phyloP scores from a whole-genome alignment of 208 protist species.

The Crithidia mellificae region DNA sequence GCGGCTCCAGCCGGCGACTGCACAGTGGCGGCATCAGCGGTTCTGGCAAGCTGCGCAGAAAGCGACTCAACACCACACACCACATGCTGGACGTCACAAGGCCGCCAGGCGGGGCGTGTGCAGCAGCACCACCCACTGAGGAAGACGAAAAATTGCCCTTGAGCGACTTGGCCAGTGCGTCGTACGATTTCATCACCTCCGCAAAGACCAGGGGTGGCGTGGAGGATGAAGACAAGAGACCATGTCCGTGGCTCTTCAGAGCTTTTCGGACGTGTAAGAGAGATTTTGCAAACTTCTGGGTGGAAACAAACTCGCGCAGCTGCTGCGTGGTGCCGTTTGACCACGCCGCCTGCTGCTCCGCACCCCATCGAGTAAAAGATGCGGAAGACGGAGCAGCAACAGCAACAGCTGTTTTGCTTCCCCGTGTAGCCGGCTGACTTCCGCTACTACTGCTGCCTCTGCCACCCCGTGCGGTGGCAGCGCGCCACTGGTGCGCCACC shows the following conservation, averaged over 20 bases:
- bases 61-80: constrained; percentile 33
- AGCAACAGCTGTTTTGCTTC: background rate
- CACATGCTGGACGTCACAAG: constrained; percentile 23
- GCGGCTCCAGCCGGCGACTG: constrained; percentile 45
- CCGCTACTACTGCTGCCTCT: background rate
- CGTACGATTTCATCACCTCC: constrained; percentile 18
- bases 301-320: constrained; percentile 14
- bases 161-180: background rate
- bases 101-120: background rate
- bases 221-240: background rate
- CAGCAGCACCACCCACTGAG: no score
- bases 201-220: constrained; percentile 13
- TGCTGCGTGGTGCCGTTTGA: constrained; percentile 1
- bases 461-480: background rate
- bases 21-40: constrained; percentile 46
- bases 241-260: background rate
- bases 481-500: constrained; percentile 40
- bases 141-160: background rate
- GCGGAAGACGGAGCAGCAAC: background rate
- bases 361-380: background rate
- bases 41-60: constrained; percentile 45
- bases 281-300: constrained; percentile 13
- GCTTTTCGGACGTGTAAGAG: constrained; percentile 5
- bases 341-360: constrained; percentile 23
- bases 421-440: background rate